Evolutionary conservation across 441 rosid species (phyloP).

Genomic region (Jatropha multifida): DNA sequence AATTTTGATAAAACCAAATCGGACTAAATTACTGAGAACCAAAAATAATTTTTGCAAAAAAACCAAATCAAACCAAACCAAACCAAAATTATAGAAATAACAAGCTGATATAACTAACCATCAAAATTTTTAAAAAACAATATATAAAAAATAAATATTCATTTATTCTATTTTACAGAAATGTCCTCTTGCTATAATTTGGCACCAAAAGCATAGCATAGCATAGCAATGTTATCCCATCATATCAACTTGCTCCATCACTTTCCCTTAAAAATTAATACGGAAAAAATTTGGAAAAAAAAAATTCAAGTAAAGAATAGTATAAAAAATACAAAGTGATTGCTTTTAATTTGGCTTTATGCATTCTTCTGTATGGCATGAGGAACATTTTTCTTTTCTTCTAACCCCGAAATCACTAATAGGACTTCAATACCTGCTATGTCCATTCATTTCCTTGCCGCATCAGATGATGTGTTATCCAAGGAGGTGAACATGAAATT

Average conservation of each 20-base stretch:
- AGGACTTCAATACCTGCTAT: neutral
- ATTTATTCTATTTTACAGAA: neutral
- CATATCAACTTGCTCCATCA: neutral
- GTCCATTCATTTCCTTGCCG: constrained; percentile 32
- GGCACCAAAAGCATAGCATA: neutral
- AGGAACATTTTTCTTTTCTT: neutral
- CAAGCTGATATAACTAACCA: no score
- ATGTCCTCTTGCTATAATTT: neutral
- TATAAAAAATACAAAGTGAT: neutral
- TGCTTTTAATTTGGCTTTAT: neutral
- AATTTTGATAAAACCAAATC: no score
- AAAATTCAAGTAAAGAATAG: neutral
- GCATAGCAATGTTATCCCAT: neutral
- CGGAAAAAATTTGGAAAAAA: no score
- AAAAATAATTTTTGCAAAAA: no score
- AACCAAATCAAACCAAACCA: no score
- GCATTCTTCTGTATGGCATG: neutral
- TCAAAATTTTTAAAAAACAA: no score
- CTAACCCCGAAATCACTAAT: neutral
- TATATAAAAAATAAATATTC: no score
- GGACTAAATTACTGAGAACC: no score
- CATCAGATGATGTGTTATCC: constrained; percentile 34
- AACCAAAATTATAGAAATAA: no score
- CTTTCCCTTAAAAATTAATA: neutral
- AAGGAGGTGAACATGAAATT: constrained; percentile 79